Conservation (phyloP, 2,329 filamentous ascomycete genomes). For the Alternaria atra region DNA sequence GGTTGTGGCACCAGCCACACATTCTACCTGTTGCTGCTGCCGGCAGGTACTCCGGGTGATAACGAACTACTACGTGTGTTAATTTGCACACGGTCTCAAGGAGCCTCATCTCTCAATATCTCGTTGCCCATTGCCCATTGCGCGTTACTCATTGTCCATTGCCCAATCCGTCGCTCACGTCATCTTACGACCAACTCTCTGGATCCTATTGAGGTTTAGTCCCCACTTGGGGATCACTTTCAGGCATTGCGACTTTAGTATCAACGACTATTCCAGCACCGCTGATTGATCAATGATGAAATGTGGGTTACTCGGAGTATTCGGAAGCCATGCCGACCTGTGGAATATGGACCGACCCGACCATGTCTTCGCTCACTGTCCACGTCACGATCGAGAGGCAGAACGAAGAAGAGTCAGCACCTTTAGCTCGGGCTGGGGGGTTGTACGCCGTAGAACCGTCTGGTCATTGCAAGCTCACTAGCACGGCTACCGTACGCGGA, state of each 20-base stretch:
- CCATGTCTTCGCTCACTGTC: background rate
- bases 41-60: slow-evolving; percentile 2
- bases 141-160: background rate
- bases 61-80: background rate
- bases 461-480: background rate
- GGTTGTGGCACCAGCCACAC: background rate
- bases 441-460: background rate
- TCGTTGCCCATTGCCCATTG: background rate
- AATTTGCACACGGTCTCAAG: background rate
- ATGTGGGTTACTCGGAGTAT: background rate
- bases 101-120: background rate
- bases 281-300: background rate
- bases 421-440: background rate
- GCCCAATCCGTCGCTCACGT: slow-evolving; percentile 5
- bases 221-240: background rate
- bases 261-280: background rate
- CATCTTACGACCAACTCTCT: background rate
- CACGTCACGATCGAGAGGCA: background rate
- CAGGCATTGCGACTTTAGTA: background rate
- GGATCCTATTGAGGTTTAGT: background rate
- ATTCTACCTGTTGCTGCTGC: background rate
- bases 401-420: background rate
- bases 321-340: background rate
- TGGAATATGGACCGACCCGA: slow-evolving; percentile 2
- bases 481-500: background rate